These are phyloP conservation scores for Plasmodium ovale DNA, from an alignment of 169 alveolate species.

Conservation along the genomic window DNA sequence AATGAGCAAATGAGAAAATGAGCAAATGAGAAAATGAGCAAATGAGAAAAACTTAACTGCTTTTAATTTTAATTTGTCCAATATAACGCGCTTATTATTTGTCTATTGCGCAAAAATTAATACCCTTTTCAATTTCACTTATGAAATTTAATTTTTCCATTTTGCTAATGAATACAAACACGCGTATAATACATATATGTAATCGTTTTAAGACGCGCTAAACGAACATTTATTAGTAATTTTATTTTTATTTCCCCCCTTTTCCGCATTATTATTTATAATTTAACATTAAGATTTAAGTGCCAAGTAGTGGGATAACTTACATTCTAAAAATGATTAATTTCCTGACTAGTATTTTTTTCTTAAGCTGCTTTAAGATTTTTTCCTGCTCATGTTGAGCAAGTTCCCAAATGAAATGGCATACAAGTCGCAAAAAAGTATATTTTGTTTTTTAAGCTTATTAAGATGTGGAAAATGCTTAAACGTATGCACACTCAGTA, in stretches of 20 bases:
- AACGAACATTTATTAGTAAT: background rate
- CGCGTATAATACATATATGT: background rate
- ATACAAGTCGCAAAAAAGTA: background rate
- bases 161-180: background rate
- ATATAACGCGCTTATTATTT: too few species aligned
- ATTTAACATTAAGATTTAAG: too few species aligned
- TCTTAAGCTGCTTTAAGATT: too few species aligned
- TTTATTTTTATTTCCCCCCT: background rate
- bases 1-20: too few species aligned
- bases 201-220: background rate
- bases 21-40: background rate
- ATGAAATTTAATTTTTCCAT: conserved; percentile 7
- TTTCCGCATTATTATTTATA: too few species aligned
- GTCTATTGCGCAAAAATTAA: conserved; percentile 30
- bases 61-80: too few species aligned
- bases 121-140: conserved; percentile 4
- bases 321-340: too few species aligned
- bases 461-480: background rate
- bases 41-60: background rate
- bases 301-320: too few species aligned
- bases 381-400: too few species aligned
- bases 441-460: background rate
- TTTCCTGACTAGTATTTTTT: too few species aligned
- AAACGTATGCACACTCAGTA: background rate
- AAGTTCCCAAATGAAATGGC: conserved; percentile 9